Base-by-base conservation (phyloP, 768 basidiomycete genomes). In the Inosperma sp. region DNA sequence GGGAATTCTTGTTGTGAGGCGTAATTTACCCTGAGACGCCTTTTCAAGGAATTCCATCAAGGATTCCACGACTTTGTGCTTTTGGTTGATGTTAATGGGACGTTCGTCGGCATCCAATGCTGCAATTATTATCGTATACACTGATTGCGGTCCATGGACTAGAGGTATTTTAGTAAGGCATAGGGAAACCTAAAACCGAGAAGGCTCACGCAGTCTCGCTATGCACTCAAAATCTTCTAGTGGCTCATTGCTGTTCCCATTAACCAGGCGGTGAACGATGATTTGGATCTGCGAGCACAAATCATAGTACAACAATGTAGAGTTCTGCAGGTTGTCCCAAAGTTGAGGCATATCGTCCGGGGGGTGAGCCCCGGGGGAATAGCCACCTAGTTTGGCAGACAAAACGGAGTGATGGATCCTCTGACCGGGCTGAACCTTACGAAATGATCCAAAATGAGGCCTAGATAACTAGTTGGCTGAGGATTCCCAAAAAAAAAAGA, bases 391-490 rank as follows among this genome's bases (percentile, higher is more conserved):
- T 14, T n/a, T 47, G 3, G 30, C 19, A 7, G 41, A 25, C 2
- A 51, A n/a, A 21, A 53, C 36, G 5, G 56, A 56, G 2, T 27
- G n/a, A 25, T 56, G 56, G 25, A 56, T 53, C 30, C 51, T 53
- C 36, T 56, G 56, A 25, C 49, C 52, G 19, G 34, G 26, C 13
- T 56, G 56, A 19, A 56, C 51, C 29, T 48, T 51, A 19, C 52
- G 56, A 19, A 17, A 10, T 4, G 19, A 21, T 10, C 52, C 56
- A 13, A 47, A 21, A 37, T 56, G 52, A 10, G 52, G 52, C 12
- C 56, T 56, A 29, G 16, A 14, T 14, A 8, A 35, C 44, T 12
- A n/a, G 16, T 22, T 21, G 13, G 25, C 22, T 23, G 13, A 21
- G 27, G 8, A 19, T 21, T 23, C 34, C 5, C 23, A n/a, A 39